Percentiles rank a stretch among this genome's conserved stretches.
phyloP scores from a whole-genome alignment of 2,329 filamentous ascomycete species.

The Alternaria triticimaculans region DNA sequence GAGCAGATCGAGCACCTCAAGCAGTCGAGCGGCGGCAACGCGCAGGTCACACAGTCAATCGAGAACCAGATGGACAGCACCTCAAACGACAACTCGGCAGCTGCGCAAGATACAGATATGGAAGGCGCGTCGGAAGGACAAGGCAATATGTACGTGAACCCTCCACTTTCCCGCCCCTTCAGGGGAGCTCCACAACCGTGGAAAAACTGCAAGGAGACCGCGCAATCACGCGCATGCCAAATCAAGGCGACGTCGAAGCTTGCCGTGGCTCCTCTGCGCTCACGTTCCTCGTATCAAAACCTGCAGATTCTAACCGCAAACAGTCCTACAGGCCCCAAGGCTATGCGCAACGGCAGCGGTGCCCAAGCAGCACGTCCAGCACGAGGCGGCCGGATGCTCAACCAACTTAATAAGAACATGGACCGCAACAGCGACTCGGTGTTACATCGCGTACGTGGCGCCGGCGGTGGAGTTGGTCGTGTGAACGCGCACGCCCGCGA shows the following conservation, averaged over 20 bases:
- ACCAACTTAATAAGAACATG: slow-evolving; percentile 83
- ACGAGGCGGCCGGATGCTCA: slow-evolving; percentile 77
- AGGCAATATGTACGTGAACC: slow-evolving; percentile 53
- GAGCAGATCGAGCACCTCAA: slow-evolving; percentile 77
- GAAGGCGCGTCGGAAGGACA: slow-evolving; percentile 58
- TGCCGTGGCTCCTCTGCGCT: background rate
- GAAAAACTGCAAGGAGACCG: background rate
- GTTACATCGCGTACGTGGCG: slow-evolving; percentile 77
- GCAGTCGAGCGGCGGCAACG: slow-evolving; percentile 61
- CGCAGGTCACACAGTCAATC: slow-evolving; percentile 24
- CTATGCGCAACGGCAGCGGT: slow-evolving; percentile 78
- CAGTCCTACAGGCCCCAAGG: slow-evolving; percentile 92
- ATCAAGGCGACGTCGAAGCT: background rate
- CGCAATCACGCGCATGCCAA: background rate
- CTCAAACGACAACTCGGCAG: slow-evolving; percentile 39
- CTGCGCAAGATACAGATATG: slow-evolving; percentile 72
- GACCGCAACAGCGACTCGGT: slow-evolving; percentile 77
- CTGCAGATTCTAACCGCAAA: slow-evolving; percentile 26
- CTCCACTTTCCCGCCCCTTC: background rate
- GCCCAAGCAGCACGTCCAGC: slow-evolving; percentile 38
- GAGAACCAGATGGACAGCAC: slow-evolving; percentile 34
- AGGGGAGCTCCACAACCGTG: background rate
- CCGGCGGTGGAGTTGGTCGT: slow-evolving; percentile 75
- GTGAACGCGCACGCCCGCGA: slow-evolving; percentile 79
- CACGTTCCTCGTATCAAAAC: background rate